Conservation (phyloP, 208 protist species). For the Histomonas meleagridis region DNA sequence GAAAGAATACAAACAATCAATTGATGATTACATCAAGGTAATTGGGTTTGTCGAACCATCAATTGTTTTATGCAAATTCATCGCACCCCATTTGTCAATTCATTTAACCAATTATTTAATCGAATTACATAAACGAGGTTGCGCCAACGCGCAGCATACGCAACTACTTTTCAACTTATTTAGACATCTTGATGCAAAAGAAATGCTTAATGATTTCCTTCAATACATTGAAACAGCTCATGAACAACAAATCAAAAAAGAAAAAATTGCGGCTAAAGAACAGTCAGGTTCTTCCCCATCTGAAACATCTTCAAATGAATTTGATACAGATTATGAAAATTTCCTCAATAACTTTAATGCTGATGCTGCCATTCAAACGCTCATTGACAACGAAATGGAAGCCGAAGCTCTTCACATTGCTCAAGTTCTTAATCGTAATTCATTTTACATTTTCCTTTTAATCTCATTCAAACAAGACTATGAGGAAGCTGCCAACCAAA, state of each 20-base stretch:
- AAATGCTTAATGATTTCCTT: background rate
- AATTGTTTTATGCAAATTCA: background rate
- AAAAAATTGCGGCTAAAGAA: background rate
- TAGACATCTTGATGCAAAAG: background rate
- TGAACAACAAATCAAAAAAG: background rate
- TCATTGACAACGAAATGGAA: background rate
- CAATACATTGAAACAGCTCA: background rate
- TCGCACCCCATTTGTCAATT: background rate
- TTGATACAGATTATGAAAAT: background rate
- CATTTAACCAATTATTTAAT: background rate
- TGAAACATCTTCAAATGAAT: background rate
- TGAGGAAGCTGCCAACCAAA: background rate
- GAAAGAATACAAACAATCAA: background rate
- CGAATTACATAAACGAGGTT: background rate
- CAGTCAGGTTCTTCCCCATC: background rate
- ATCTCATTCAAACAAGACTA: slow-evolving; percentile 9
- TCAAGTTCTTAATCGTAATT: background rate
- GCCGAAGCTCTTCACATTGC: slow-evolving; percentile 10
- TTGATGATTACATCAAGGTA: background rate
- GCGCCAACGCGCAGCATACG: background rate
- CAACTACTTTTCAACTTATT: background rate
- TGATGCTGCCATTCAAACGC: background rate
- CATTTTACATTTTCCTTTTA: background rate
- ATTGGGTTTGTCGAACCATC: slow-evolving; percentile 5
- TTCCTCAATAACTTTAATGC: background rate